Percentiles rank a stretch among this genome's conserved stretches.
Conservation (phyloP, 257 asterid genomes). For the Scutellaria minor region DNA sequence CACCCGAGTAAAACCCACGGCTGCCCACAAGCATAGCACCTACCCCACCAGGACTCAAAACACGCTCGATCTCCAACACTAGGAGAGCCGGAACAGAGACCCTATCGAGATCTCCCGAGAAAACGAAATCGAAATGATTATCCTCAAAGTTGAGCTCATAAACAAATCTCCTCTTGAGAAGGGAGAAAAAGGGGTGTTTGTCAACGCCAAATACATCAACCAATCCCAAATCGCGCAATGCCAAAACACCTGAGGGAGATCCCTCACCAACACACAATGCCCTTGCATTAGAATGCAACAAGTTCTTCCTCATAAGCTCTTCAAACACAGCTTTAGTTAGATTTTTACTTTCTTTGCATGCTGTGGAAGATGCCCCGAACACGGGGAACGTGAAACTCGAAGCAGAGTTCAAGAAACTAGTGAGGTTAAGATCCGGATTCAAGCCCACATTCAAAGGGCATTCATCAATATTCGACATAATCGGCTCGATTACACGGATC, state of each 20-base stretch:
- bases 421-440: constrained; percentile 35
- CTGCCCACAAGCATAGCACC: constrained; percentile 78
- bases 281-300: constrained; percentile 60
- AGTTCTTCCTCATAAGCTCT: constrained; percentile 58
- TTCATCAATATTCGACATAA: constrained; percentile 43
- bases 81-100: constrained; percentile 80
- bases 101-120: constrained; percentile 73
- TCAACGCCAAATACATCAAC: constrained; percentile 51
- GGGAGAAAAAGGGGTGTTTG: constrained; percentile 82
- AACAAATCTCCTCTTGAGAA: constrained; percentile 64
- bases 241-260: constrained; percentile 55
- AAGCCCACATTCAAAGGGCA: constrained; percentile 61
- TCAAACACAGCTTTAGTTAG: constrained; percentile 59
- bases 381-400: constrained; percentile 34
- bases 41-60: constrained; percentile 72
- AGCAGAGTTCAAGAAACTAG: constrained; percentile 36
- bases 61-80: constrained; percentile 83
- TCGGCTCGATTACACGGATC: constrained; percentile 46
- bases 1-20: constrained; percentile 48
- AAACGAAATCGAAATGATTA: constrained; percentile 69
- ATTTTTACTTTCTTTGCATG: constrained; percentile 42
- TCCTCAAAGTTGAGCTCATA: constrained; percentile 76
- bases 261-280: constrained; percentile 79
- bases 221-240: constrained; percentile 65
- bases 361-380: constrained; percentile 30